Conservation (phyloP, 2,329 filamentous ascomycete species). For the Phyllosticta capitalensis region DNA sequence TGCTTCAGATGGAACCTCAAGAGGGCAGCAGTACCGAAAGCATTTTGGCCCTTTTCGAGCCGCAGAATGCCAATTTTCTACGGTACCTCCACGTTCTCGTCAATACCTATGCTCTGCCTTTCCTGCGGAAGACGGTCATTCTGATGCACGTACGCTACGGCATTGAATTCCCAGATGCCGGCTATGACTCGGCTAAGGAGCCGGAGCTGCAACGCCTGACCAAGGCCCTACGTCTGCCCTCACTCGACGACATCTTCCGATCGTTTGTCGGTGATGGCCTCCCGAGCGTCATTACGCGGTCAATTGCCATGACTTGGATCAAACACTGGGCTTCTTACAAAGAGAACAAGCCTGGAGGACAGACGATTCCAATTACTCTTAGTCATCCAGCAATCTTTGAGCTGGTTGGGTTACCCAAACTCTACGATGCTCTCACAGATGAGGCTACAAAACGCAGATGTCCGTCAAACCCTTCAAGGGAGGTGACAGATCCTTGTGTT, state of each 20-base stretch:
- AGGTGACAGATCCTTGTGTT: slow-evolving; percentile 80
- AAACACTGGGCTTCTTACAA: slow-evolving; percentile 45
- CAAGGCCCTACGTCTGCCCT: slow-evolving; percentile 63
- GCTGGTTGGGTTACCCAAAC: slow-evolving; percentile 80
- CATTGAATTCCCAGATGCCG: slow-evolving; percentile 70
- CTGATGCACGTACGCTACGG: slow-evolving; percentile 83
- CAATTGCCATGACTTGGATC: slow-evolving; percentile 62
- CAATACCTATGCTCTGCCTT: slow-evolving; percentile 77
- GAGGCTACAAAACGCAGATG: slow-evolving; percentile 78
- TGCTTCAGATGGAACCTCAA: slow-evolving; percentile 15
- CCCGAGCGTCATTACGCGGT: slow-evolving; percentile 33
- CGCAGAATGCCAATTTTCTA: slow-evolving; percentile 21
- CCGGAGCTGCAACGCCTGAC: slow-evolving; percentile 78
- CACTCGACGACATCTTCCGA: slow-evolving; percentile 67
- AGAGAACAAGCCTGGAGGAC: slow-evolving; percentile 14
- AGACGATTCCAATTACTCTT: slow-evolving; percentile 38
- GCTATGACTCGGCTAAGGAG: slow-evolving; percentile 45
- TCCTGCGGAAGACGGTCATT: slow-evolving; percentile 75
- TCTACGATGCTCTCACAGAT: slow-evolving; percentile 86
- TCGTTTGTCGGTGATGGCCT: slow-evolving; percentile 38
- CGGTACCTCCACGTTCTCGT: slow-evolving; percentile 37
- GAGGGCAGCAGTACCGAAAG: not conserved
- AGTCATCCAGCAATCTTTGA: slow-evolving; percentile 91
- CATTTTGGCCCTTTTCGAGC: slow-evolving; percentile 4
- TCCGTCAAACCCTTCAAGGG: slow-evolving; percentile 73